Base-by-base conservation (phyloP, 305 asterid species). In the Fraxinus xanthoxyloides region DNA sequence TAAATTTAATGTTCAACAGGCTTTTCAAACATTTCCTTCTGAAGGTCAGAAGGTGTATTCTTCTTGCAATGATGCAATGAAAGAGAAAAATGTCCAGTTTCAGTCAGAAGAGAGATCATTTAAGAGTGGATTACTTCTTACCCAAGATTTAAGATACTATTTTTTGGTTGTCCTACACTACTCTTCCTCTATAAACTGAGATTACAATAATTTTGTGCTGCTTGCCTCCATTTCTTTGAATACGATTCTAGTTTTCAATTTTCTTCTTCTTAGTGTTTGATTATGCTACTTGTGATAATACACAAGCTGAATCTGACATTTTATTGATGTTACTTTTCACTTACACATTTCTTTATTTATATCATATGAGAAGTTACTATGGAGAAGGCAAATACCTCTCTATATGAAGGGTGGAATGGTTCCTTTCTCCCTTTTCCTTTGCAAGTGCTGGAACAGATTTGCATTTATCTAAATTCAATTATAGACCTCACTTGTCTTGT, bases 31-130 rank as follows among this genome's bases (percentile, higher is more conserved):
- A 59, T 40, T 75, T 59, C 65, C 76, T 75, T 34, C 63, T 67
- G 48, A 40, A 40, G 48, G 48, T 40, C 48, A 40, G 69, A 72
- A 54, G 34, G 54, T 30, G 15, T 24, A 59, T 10, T 36, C 59
- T 72, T 77, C 30, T 28, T 61, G 59, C 21, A 28, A 24, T 59
- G 72, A 80, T 40, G 13, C 30, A 6, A 61, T 8, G 6, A 24
- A 61, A 61, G 28, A 21, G 30, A 61, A 21, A 82, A 74, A 26
- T 61, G 51, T 80, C 13, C 17, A 30, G 82, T 69, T 43, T 63
- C 32, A 28, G 77, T 78, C 73, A 73, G 54, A n/a, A 34, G 34
- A 74, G 79, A 70, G 76, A 26, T 59, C 15, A 61, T 61, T 61
- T 23, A 2, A 61, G 12, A 21, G 72, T 7, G 32, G 32, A 61